Percentiles rank a stretch among this genome's conserved stretches.
phyloP scores from a whole-genome alignment of 345 rosid species.

The Arabidopsis arenosa region DNA sequence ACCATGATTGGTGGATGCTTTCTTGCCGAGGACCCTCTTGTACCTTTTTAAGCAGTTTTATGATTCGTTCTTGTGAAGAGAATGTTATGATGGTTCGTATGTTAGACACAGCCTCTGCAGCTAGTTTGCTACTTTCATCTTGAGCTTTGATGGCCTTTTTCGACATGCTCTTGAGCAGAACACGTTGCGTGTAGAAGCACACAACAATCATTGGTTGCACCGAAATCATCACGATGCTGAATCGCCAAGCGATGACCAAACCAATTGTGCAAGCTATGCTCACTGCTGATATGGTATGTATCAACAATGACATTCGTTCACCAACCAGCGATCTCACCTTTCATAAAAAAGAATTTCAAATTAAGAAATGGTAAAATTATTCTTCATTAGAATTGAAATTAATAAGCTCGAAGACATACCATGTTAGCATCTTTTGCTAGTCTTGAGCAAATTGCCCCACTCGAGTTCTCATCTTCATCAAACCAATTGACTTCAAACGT shows the following conservation, averaged over 20 bases:
- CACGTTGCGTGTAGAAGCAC: conserved; percentile 49
- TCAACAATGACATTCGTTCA: conserved; percentile 51
- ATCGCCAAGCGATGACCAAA: conserved; percentile 61
- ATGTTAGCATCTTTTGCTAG: conserved; percentile 67
- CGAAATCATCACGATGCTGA: conserved; percentile 64
- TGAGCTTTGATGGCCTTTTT: conserved; percentile 55
- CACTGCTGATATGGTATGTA: conserved; percentile 61
- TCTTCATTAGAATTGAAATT: conserved; percentile 38
- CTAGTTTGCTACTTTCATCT: conserved; percentile 26
- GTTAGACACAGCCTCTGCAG: conserved; percentile 63
- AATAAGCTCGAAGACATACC: conserved; percentile 34
- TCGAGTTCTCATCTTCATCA: conserved; percentile 67
- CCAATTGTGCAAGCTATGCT: conserved; percentile 63
- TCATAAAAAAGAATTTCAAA: background rate
- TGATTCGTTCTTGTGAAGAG: conserved; percentile 63
- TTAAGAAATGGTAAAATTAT: background rate
- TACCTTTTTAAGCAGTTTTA: conserved; percentile 49
- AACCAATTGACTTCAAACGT: conserved; percentile 82
- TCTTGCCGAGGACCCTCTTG: too few species aligned
- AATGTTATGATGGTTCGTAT: conserved; percentile 65
- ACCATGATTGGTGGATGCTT: too few species aligned
- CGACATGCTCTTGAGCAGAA: conserved; percentile 51
- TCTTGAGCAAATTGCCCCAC: conserved; percentile 65
- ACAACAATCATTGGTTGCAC: conserved; percentile 54
- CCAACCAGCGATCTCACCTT: conserved; percentile 63